These are phyloP conservation scores for Polygonum aviculare DNA, from an alignment of 148 eudicot genomes.

Conservation along the genomic window DNA sequence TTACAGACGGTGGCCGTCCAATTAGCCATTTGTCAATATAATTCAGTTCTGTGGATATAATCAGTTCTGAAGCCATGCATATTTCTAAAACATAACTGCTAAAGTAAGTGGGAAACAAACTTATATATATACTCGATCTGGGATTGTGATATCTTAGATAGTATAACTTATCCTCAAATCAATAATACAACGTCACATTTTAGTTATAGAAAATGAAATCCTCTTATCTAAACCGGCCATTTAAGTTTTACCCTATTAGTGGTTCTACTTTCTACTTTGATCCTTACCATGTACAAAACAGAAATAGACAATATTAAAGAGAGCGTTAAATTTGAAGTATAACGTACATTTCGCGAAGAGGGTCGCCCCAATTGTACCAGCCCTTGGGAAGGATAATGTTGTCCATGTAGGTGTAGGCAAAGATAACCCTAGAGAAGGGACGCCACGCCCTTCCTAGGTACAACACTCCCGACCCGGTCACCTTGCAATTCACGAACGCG, in stretches of 20 bases:
- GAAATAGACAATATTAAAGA: neutral
- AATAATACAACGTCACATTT: too few species aligned
- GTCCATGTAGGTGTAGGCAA: slow-evolving; percentile 58
- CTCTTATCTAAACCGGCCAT: too few species aligned
- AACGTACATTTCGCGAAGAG: slow-evolving; percentile 40
- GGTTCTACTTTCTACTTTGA: too few species aligned
- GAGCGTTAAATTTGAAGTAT: neutral
- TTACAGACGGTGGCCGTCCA: neutral
- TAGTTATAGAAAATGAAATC: too few species aligned
- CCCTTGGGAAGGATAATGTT: slow-evolving; percentile 25
- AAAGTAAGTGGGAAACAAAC: neutral
- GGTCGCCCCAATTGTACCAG: slow-evolving; percentile 56
- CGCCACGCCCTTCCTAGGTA: slow-evolving; percentile 71
- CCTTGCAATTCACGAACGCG: slow-evolving; percentile 41
- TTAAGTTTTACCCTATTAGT: too few species aligned
- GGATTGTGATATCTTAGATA: neutral
- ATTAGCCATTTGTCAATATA: neutral
- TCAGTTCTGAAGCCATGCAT: neutral
- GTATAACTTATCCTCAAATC: neutral
- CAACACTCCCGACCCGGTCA: slow-evolving; percentile 49
- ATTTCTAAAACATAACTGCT: neutral
- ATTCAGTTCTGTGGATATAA: neutral
- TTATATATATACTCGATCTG: neutral
- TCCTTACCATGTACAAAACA: too few species aligned
- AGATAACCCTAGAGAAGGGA: slow-evolving; percentile 47